Conservation (phyloP, 176 grass and related monocot genomes). For the Eragrostis curvula region DNA sequence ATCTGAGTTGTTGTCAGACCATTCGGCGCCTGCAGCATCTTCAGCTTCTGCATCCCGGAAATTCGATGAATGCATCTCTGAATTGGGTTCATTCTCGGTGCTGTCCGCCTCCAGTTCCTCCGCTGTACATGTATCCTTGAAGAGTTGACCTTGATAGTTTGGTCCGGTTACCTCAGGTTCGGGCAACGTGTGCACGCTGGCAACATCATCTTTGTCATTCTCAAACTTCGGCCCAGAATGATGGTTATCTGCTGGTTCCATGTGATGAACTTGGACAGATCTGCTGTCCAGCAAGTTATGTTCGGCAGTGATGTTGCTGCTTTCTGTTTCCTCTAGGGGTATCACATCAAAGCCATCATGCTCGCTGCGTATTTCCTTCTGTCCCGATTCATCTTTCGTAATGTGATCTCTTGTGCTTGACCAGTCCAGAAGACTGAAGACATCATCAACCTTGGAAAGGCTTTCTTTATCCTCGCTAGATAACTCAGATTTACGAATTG, state of each 20-base stretch:
- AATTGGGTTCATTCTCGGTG: not conserved
- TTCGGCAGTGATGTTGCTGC: slow-evolving; percentile 1
- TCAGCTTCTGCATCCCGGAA: slow-evolving; percentile 21
- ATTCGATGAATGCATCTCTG: not conserved
- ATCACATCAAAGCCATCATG: slow-evolving; percentile 41
- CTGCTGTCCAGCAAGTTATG: slow-evolving; percentile 26
- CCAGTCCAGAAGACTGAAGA: slow-evolving; percentile 43
- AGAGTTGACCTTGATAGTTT: not conserved
- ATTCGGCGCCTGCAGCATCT: slow-evolving; percentile 14
- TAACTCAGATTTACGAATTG: slow-evolving; percentile 21
- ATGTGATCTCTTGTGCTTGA: slow-evolving; percentile 24
- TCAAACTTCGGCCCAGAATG: slow-evolving; percentile 23
- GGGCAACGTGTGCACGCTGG: not conserved
- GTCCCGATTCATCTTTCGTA: slow-evolving; percentile 20
- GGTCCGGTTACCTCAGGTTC: not conserved
- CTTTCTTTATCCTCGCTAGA: slow-evolving; percentile 36
- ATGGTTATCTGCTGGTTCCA: slow-evolving; percentile 23
- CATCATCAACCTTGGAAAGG: slow-evolving; percentile 38
- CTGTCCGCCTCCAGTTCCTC: not conserved
- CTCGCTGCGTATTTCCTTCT: not conserved
- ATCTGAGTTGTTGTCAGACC: slow-evolving; percentile 56
- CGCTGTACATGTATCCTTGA: not conserved
- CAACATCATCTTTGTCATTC: not conserved
- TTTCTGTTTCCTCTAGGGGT: slow-evolving; percentile 39
- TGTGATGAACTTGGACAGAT: slow-evolving; percentile 34